Evolutionary conservation across 768 basidiomycete genomes (phyloP), one percentile per base, ranked within the genome.

Genomic region (Naganishia friedmannii): DNA sequence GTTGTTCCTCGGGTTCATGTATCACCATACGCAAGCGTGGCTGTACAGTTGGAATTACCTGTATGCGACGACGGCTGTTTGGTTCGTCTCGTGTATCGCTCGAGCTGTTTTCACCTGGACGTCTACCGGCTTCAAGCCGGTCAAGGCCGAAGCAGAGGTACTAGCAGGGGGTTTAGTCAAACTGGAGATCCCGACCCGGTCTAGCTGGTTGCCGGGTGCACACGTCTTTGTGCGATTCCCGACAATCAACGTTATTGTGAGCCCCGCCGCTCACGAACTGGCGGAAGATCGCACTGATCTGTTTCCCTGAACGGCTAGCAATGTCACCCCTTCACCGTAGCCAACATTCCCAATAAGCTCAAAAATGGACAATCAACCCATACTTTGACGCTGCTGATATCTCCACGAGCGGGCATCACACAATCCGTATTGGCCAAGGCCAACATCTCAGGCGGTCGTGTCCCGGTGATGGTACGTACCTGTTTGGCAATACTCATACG

Each of bases 1-100:
- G 39, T 66, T 77, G 56, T 78, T 78, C 70, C 67, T 69, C 21
- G 75, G 65, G 1, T 77, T 77, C 67, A 77, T 78, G 73, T 78
- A 74, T 71, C 69, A 75, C 26, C 77, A 78, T 69, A 77, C 75
- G 69, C 76, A 78, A 63, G 66, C 69, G 4, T 53, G 45, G 56
- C 26, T 71, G 9, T 46, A 53, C 37, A 57, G 63, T 9, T 75
- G 74, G 74, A 72, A 73, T 67, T 78, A 77, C 69, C 53, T 78
- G 34, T 76, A 69, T 53, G 76, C 74, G 5, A 75, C 77, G 23
- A 63, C 60, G n/a, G 60, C 60, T 29, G 60, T 63, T 10, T 63
- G 60, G 60, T 45, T 63, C 34, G 60, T 45, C 1, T 63, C 60
- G 15, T 63, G 39, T 37, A 6, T 63, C 9, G 60, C 60, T 10